phyloP scores from a whole-genome alignment of 2,329 filamentous ascomycete species.

The Ophiostoma populinum region DNA sequence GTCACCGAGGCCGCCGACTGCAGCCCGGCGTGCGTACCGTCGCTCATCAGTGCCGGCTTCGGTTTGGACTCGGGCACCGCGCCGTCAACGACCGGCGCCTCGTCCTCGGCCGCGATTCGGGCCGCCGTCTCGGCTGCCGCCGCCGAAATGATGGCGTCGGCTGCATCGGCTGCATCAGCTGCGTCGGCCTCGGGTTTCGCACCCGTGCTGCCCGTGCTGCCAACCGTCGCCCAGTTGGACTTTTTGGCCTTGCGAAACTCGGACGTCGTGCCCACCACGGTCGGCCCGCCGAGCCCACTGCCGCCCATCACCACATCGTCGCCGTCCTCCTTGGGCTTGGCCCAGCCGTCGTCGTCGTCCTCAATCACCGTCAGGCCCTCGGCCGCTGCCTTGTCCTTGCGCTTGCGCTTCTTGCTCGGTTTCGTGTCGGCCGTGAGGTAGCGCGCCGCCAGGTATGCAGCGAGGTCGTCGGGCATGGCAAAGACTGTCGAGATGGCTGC shows the following conservation, averaged over 20 bases:
- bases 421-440: conserved; percentile 59
- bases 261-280: conserved; percentile 32
- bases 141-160: conserved; percentile 61
- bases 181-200: conserved; percentile 15
- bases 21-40: conserved; percentile 72
- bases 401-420: conserved; percentile 45
- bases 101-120: conserved; percentile 28
- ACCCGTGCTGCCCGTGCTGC: conserved; percentile 20
- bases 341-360: conserved; percentile 43
- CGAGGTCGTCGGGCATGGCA: conserved; percentile 42
- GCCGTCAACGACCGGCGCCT: conserved; percentile 31
- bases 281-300: conserved; percentile 17
- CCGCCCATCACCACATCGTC: conserved; percentile 25
- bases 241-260: conserved; percentile 63
- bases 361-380: conserved; percentile 36
- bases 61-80: conserved; percentile 21
- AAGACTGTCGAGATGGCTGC: not conserved
- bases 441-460: conserved; percentile 77
- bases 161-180: conserved; percentile 34
- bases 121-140: conserved; percentile 50
- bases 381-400: conserved; percentile 28
- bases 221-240: conserved; percentile 62
- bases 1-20: conserved; percentile 70
- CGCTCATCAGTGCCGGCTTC: conserved; percentile 55
- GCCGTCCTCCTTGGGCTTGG: conserved; percentile 22